A percentile compares a stretch with the other conserved stretches of the same genome.
phyloP scores from a whole-genome alignment of 768 basidiomycete genomes.

The Tremella mesenterica region DNA sequence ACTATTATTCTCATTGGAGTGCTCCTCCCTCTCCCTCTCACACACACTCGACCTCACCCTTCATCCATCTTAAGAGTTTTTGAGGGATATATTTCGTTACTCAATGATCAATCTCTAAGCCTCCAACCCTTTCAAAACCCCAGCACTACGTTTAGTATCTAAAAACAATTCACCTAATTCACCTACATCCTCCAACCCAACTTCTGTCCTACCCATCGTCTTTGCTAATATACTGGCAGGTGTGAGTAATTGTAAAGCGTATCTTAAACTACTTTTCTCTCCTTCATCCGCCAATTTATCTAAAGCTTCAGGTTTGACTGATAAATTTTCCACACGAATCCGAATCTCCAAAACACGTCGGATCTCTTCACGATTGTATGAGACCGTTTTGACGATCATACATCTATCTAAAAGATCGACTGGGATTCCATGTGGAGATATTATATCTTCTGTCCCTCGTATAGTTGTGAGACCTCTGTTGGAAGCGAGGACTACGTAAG shows the following conservation, averaged over 20 bases:
- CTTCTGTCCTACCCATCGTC: constrained; percentile 67
- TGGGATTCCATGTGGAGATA: constrained; percentile 76
- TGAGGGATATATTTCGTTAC: too few species aligned
- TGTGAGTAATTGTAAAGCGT: constrained; percentile 80
- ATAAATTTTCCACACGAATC: constrained; percentile 76
- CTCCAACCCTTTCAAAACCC: constrained; percentile 26
- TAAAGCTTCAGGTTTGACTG: constrained; percentile 63
- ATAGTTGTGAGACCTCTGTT: constrained; percentile 89
- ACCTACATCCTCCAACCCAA: constrained; percentile 75
- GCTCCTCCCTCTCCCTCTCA: too few species aligned
- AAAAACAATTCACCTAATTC: constrained; percentile 94
- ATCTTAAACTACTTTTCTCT: constrained; percentile 70
- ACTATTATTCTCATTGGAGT: too few species aligned
- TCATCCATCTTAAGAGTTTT: too few species aligned
- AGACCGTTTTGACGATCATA: constrained; percentile 88
- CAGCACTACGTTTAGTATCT: constrained; percentile 61
- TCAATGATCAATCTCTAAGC: too few species aligned
- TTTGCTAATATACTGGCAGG: constrained; percentile 81
- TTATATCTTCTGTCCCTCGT: constrained; percentile 62
- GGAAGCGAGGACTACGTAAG: constrained; percentile 92
- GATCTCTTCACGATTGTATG: constrained; percentile 74
- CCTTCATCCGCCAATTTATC: constrained; percentile 75
- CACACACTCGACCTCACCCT: too few species aligned
- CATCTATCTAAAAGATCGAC: constrained; percentile 88
- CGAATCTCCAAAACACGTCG: constrained; percentile 76